phyloP scores from a whole-genome alignment of 73 alveolate genomes.

The Tetrahymena malaccensis region DNA sequence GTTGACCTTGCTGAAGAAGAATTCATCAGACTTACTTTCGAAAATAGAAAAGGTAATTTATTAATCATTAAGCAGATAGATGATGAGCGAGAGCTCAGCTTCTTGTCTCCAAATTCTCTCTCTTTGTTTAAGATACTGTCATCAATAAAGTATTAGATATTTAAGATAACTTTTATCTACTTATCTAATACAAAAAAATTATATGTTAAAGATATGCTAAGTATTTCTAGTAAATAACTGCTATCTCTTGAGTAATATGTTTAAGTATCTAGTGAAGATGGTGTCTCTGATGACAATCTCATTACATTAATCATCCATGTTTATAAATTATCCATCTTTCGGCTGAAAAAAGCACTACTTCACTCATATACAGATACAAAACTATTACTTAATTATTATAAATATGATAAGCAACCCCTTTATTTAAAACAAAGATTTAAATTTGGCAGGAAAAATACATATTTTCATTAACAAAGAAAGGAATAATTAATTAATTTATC shows the following conservation, averaged over 20 bases:
- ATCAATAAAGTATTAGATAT: background rate
- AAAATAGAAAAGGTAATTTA: conserved; percentile 27
- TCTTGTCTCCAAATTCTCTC: background rate
- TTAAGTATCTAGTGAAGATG: background rate
- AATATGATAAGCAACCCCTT: background rate
- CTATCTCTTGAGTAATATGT: background rate
- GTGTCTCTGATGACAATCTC: background rate
- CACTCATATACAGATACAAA: background rate
- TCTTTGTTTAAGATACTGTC: background rate
- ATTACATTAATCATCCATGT: background rate
- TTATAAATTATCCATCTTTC: background rate
- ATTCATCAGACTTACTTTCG: conserved; percentile 26
- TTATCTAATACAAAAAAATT: background rate
- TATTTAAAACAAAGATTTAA: background rate
- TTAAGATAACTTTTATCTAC: background rate
- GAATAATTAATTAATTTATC: no score
- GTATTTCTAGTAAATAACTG: background rate
- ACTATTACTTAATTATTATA: background rate
- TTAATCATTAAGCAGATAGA: background rate
- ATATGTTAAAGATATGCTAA: background rate
- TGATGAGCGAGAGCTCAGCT: background rate
- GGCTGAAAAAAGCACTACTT: background rate
- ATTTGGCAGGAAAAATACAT: background rate
- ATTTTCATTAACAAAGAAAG: background rate
- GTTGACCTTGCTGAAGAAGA: conserved; percentile 42